Conservation (phyloP, 306 rosid species). For the Prunus persica region DNA sequence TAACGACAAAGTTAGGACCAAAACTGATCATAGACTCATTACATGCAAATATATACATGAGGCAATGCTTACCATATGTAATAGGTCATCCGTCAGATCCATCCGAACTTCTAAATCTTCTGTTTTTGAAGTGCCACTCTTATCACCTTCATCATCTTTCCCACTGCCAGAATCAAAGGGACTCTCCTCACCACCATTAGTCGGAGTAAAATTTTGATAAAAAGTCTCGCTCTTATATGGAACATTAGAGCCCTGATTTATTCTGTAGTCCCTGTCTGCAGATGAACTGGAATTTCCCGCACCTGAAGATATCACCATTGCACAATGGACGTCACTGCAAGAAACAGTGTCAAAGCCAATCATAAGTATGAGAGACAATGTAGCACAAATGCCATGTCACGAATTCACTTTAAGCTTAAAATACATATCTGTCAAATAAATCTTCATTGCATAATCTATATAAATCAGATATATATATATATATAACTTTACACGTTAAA, state of each 20-base stretch:
- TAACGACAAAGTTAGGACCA: background rate
- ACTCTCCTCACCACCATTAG: conserved; percentile 35
- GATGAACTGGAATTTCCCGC: conserved; percentile 48
- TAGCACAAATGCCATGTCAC: background rate
- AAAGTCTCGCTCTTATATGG: conserved; percentile 33
- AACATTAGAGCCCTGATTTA: conserved; percentile 32
- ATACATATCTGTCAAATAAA: background rate
- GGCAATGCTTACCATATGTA: conserved; percentile 75
- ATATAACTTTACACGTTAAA: background rate
- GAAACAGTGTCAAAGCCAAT: conserved; percentile 1
- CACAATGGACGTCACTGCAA: conserved; percentile 60
- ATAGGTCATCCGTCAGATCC: conserved; percentile 94
- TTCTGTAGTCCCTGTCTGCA: conserved; percentile 45
- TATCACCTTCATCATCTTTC: conserved; percentile 51
- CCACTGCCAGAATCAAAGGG: conserved; percentile 35
- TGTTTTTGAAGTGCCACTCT: conserved; percentile 32
- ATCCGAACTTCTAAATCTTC: conserved; percentile 78
- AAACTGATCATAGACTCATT: background rate
- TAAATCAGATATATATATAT: background rate
- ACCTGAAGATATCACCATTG: conserved; percentile 39
- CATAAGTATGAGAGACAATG: conserved; percentile 15
- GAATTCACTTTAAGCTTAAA: background rate
- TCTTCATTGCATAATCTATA: background rate
- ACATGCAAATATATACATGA: background rate
- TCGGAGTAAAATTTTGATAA: conserved; percentile 42